Evolutionary conservation across 148 eudicot genomes (phyloP).

Genomic region (Nepenthes gracilis): DNA sequence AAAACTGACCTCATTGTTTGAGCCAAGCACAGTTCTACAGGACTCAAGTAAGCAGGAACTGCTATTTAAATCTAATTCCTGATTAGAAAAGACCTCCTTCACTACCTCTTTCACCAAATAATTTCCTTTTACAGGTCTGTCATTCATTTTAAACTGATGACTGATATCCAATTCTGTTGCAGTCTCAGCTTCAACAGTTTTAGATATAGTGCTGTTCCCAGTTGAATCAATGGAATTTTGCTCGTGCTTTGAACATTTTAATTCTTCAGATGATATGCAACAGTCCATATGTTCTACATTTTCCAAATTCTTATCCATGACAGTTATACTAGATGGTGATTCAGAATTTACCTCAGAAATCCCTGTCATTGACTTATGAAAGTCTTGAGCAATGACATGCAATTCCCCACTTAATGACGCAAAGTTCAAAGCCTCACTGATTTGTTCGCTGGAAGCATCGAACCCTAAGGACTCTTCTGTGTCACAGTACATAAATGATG

Average conservation of each 20-base stretch:
- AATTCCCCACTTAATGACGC: slow-evolving; percentile 7
- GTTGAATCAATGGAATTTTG: not conserved
- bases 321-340: slow-evolving; percentile 10
- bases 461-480: slow-evolving; percentile 7
- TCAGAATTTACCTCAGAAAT: slow-evolving; percentile 12
- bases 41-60: slow-evolving; percentile 3
- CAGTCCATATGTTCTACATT: slow-evolving; percentile 4
- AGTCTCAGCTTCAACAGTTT: not conserved
- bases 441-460: slow-evolving; percentile 9
- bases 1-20: slow-evolving; percentile 14
- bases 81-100: slow-evolving; percentile 5
- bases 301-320: slow-evolving; percentile 10
- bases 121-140: not conserved
- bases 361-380: slow-evolving; percentile 6
- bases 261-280: slow-evolving; percentile 4
- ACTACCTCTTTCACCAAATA: slow-evolving; percentile 2
- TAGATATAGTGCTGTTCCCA: not conserved
- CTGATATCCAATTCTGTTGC: slow-evolving; percentile 3
- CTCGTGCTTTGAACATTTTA: not conserved
- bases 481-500: slow-evolving; percentile 8
- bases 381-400: slow-evolving; percentile 4
- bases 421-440: slow-evolving; percentile 2
- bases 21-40: slow-evolving; percentile 11
- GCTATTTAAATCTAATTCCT: not conserved
- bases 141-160: slow-evolving; percentile 2